Percentiles rank a stretch among this genome's conserved stretches.
phyloP scores from a whole-genome alignment of 331 rosid species.

The Erythrophleum ivorense region DNA sequence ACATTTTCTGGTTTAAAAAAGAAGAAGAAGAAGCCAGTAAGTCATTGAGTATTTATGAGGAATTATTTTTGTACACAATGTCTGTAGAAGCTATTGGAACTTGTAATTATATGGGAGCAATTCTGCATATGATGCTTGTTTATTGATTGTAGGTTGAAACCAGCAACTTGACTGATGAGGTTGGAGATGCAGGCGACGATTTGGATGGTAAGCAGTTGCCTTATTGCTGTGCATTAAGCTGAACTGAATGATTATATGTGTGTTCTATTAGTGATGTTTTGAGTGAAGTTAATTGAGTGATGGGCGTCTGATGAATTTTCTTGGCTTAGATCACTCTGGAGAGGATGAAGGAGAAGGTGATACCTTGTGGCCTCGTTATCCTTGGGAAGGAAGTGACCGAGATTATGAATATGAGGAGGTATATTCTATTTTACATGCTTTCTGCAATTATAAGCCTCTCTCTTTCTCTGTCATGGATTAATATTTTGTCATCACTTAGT shows the following conservation, averaged over 20 bases:
- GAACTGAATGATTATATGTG: neutral
- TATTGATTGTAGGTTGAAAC: slow-evolving; percentile 64
- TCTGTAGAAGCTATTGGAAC: neutral
- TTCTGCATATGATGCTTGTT: slow-evolving; percentile 22
- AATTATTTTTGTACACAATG: neutral
- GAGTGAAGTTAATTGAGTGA: slow-evolving; percentile 13
- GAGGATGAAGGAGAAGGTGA: slow-evolving; percentile 67
- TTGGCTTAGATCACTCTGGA: slow-evolving; percentile 53
- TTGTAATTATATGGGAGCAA: neutral
- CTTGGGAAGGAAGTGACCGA: slow-evolving; percentile 94
- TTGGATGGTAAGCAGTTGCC: slow-evolving; percentile 62
- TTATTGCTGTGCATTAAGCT: neutral
- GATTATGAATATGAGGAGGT: slow-evolving; percentile 93
- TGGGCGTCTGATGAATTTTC: slow-evolving; percentile 14
- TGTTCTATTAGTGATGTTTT: slow-evolving; percentile 6
- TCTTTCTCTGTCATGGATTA: neutral
- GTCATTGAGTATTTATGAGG: slow-evolving; percentile 29
- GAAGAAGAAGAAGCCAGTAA: slow-evolving; percentile 82
- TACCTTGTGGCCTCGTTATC: slow-evolving; percentile 56
- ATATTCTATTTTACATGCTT: slow-evolving; percentile 20
- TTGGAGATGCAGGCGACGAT: slow-evolving; percentile 66
- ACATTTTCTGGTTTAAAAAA: slow-evolving; percentile 80
- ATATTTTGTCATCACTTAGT: neutral
- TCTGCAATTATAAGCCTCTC: slow-evolving; percentile 10
- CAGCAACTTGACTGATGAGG: slow-evolving; percentile 64